These are phyloP conservation scores for Fusarium sp. DNA, from an alignment of 2,329 filamentous ascomycete species.

Conservation along the genomic window DNA sequence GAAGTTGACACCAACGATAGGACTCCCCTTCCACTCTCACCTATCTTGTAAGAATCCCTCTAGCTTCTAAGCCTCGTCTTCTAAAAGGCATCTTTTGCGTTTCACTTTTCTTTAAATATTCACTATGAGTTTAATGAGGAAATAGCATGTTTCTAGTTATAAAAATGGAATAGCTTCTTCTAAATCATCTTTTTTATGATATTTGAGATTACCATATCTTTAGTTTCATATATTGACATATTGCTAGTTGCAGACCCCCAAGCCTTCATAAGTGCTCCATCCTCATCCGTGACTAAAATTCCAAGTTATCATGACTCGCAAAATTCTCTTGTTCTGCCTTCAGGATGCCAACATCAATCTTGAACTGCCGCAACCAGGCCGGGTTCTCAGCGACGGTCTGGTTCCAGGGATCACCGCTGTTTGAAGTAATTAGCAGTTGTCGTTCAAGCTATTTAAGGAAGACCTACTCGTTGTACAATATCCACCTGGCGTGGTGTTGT, in stretches of 20 bases:
- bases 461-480: constrained; percentile 1
- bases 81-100: too few relatives aligned
- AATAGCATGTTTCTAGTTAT: neutral
- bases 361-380: neutral
- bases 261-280: neutral
- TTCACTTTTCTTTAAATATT: neutral
- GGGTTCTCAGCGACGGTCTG: neutral
- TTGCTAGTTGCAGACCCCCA: neutral
- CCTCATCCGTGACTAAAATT: neutral
- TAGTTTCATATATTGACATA: neutral
- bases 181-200: neutral
- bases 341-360: neutral
- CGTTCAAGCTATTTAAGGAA: too few relatives aligned
- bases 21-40: too few relatives aligned
- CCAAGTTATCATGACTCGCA: neutral
- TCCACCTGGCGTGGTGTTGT: constrained; percentile 24
- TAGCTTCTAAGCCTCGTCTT: too few relatives aligned
- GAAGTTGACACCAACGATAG: too few relatives aligned
- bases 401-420: neutral
- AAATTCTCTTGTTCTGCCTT: neutral
- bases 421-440: neutral
- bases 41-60: too few relatives aligned
- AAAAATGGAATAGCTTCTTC: neutral
- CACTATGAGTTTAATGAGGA: neutral
- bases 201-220: neutral